Evolutionary conservation across 306 rosid species (phyloP), one percentile per base, ranked within the genome.

Genomic region (Rubus parviflorus): DNA sequence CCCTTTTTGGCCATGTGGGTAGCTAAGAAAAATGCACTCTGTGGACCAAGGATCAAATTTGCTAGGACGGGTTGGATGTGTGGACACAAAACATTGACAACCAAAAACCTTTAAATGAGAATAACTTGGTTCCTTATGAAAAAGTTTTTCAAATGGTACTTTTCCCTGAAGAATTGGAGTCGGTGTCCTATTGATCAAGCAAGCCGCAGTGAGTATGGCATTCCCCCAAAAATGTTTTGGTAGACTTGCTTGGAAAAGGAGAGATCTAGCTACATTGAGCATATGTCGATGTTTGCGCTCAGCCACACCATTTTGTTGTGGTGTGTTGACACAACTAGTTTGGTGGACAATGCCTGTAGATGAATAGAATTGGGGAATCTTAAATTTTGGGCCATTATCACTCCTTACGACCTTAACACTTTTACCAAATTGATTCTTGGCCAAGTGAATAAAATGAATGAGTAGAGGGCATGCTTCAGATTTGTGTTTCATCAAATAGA

Each of bases 381-480:
- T 20, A 37, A 75, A 75, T 14, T 75, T 57, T 17, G 54, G 42
- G 12, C 70, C 74, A 67, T 77, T 66, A 8, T 77, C 74, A 67
- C 53, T 22, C 2, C 54, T 25, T 25, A 25, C 30, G 30, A 25
- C 30, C 30, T 25, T 25, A 25, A 25, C 30, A 25, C 30, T 25
- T 0, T 42, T 14, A 15, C 0, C 8, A 23, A 60, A 61, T 6
- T 75, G 58, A n/a, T 13, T 73, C 41, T 53, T 9, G 0, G 13
- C 35, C 15, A 38, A 8, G 22, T 56, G 17, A 13, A 73, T 11
- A 4, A 73, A 54, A 37, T 54, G n/a, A 17, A 25, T 25, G 30
- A 25, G 30, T 25, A 25, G 30, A 25, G 30, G 0, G 30, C 30
- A 1, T 0, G 30, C 30, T 25, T 25, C 30, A 1, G 30, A 25